These are phyloP conservation scores for Xylaria bambusicola DNA, from an alignment of 495 filamentous ascomycete genomes.

Conservation along the genomic window DNA sequence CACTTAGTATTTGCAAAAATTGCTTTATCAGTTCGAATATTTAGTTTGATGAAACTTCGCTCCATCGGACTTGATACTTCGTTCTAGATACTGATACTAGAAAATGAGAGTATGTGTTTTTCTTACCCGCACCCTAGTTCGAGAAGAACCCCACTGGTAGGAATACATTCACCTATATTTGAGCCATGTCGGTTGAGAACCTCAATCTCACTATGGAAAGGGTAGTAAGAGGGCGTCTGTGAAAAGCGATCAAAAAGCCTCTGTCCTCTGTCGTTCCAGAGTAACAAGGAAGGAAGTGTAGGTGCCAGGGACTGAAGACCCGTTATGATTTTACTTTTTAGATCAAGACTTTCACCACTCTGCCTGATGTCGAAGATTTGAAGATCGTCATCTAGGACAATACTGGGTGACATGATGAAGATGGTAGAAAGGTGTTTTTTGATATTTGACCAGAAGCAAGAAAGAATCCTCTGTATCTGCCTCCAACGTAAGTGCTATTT, in stretches of 20 bases:
- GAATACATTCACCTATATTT: not conserved
- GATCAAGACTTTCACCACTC: not conserved
- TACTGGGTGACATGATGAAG: constrained; percentile 2
- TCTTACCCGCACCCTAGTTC: constrained; percentile 12
- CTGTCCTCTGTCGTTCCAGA: constrained; percentile 4
- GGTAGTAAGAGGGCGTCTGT: constrained; percentile 1
- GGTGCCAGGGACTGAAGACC: not conserved
- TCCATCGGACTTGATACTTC: too few species aligned
- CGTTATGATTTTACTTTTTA: not conserved
- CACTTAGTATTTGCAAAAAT: too few species aligned
- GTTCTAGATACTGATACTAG: too few species aligned
- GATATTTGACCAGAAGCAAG: too few species aligned
- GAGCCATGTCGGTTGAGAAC: not conserved
- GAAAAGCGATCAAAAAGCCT: not conserved
- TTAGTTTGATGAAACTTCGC: too few species aligned
- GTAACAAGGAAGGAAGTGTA: not conserved
- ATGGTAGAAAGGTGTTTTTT: too few species aligned
- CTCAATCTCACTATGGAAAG: constrained; percentile 5
- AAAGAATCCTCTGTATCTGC: too few species aligned
- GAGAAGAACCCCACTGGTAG: not conserved
- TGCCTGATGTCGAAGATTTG: constrained; percentile 6
- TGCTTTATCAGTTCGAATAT: too few species aligned
- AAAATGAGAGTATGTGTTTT: not conserved
- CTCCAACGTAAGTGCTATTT: too few species aligned
- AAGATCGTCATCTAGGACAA: not conserved